phyloP scores from a whole-genome alignment of 2,329 filamentous ascomycete species.

The Macroventuria anomochaeta region DNA sequence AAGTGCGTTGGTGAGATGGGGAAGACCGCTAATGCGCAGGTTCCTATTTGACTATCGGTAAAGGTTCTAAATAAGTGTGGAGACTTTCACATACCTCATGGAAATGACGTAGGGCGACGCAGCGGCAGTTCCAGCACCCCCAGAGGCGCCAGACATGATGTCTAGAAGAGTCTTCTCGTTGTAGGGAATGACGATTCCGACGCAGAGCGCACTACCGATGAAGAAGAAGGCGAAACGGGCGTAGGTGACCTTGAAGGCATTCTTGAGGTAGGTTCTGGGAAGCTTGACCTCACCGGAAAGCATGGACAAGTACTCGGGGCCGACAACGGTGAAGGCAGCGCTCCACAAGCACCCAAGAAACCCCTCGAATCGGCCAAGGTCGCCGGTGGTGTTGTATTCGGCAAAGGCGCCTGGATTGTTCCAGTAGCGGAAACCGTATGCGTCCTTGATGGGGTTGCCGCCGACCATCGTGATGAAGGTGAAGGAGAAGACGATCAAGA shows the following conservation, averaged over 20 bases:
- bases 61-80: background rate
- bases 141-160: constrained; percentile 25
- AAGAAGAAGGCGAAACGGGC: constrained; percentile 52
- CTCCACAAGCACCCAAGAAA: constrained; percentile 40
- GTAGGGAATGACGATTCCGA: constrained; percentile 61
- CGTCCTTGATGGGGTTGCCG: constrained; percentile 49
- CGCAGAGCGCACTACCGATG: constrained; percentile 49
- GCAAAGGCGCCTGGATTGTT: constrained; percentile 41
- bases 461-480: constrained; percentile 52
- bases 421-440: constrained; percentile 53
- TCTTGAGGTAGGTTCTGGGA: constrained; percentile 48
- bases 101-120: constrained; percentile 67
- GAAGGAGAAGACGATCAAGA: constrained; percentile 51
- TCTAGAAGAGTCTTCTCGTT: constrained; percentile 74
- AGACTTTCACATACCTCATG: constrained; percentile 49
- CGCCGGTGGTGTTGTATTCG: constrained; percentile 32
- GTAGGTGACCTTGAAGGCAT: constrained; percentile 53
- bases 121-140: constrained; percentile 54
- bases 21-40: constrained; percentile 58
- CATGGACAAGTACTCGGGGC: constrained; percentile 55
- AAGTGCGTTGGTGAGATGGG: constrained; percentile 63
- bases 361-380: constrained; percentile 38
- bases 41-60: background rate
- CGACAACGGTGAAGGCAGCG: constrained; percentile 52
- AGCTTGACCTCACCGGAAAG: constrained; percentile 53